Evolutionary conservation across 1,139 yeast genomes (phyloP), one percentile per base, ranked within the genome.

Genomic region (Dujonia santamariae): DNA sequence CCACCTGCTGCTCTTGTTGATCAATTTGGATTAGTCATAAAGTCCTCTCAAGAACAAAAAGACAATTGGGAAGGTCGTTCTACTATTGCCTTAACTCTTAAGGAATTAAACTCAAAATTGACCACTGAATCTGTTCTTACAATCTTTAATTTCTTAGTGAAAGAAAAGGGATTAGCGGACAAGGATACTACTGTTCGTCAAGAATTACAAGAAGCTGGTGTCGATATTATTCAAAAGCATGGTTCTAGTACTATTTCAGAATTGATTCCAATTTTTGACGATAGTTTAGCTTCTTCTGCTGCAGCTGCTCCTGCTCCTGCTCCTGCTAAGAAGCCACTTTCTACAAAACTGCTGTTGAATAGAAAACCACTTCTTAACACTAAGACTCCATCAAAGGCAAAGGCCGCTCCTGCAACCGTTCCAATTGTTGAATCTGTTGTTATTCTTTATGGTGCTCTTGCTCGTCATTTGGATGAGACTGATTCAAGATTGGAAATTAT

Each of bases 131-230:
- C 49, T 1, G 42, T 68, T 9, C 71, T 85, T 26, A 15, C 20
- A 11, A 54, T 85, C 14, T 75, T 86, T 50, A 56, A 63, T 19
- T 80, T 85, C 48, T 64, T 85, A 40, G 76, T 83, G 16, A 61
- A 72, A 14, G 75, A 72, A 20, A 72, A 75, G 32, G 83, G 88
- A 0, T 60, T 88, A 34, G 88, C 86, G 24, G 97, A 90, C 51
- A 70, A 73, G 41, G 85, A 84, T 41, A 67, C 75, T 3, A 61
- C 76, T 36, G 96, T 87, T 3, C 78, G 92, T 39, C 85, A 80
- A 43, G 94, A 85, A 52, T 72, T 90, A 54, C 88, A 87, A 51
- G 92, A 83, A 39, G 94, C 96, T n/a, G 98, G 96, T 37, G 71
- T 83, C 38, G 78, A 73, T 28, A 69, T 86, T 26, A 78, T 92